phyloP scores from a whole-genome alignment of 148 eudicot genomes.

The Diospyros lotus region DNA sequence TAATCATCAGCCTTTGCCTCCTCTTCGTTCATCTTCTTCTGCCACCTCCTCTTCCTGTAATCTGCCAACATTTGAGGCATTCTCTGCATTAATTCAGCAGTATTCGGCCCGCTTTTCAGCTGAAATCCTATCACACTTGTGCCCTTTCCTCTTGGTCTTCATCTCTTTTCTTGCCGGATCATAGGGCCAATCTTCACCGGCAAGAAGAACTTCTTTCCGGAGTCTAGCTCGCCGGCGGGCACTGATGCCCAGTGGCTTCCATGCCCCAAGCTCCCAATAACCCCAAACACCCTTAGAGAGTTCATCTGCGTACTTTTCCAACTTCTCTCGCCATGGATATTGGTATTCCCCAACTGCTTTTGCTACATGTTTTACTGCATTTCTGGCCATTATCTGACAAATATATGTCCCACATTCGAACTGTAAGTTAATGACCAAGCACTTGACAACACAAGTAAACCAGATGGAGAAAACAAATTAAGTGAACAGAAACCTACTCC shows the following conservation, averaged over 20 bases:
- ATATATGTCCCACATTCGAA: background rate
- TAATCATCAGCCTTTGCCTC: constrained; percentile 43
- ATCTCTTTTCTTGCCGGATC: constrained; percentile 84
- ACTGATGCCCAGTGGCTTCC: constrained; percentile 75
- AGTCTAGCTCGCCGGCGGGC: constrained; percentile 69
- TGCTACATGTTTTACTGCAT: constrained; percentile 55
- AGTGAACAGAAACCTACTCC: no score
- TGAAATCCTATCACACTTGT: constrained; percentile 67
- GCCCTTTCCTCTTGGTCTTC: constrained; percentile 81
- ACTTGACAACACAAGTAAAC: background rate
- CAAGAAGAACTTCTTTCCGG: constrained; percentile 63
- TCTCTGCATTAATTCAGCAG: constrained; percentile 74
- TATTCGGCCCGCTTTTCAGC: constrained; percentile 71
- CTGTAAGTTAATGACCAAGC: no score
- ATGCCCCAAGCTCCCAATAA: constrained; percentile 91
- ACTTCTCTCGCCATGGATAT: constrained; percentile 83
- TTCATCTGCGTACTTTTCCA: constrained; percentile 69
- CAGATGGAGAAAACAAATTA: background rate
- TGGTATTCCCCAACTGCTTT: constrained; percentile 70
- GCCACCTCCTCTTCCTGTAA: constrained; percentile 84
- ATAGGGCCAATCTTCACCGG: constrained; percentile 74
- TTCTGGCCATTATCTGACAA: constrained; percentile 56
- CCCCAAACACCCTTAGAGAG: constrained; percentile 91
- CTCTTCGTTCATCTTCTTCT: constrained; percentile 85
- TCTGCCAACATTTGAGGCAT: constrained; percentile 87